A percentile compares a stretch with the other conserved stretches of the same genome.
phyloP scores from a whole-genome alignment of 768 basidiomycete genomes.

The Lactifluus hygrophoroides region DNA sequence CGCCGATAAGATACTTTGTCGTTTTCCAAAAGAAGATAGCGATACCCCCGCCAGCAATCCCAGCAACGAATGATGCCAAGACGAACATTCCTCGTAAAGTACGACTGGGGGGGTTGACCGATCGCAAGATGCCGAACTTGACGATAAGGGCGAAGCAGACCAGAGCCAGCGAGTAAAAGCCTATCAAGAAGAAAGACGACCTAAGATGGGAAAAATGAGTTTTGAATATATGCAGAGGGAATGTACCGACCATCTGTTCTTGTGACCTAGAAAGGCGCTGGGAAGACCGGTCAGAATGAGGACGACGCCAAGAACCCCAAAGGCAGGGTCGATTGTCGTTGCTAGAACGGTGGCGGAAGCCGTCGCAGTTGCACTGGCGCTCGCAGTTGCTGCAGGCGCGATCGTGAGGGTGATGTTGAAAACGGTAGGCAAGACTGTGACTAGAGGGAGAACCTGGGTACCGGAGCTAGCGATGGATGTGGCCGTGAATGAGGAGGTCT shows the following conservation, averaged over 20 bases:
- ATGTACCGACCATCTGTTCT: slow-evolving; percentile 77
- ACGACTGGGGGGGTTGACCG: slow-evolving; percentile 69
- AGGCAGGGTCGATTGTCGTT: slow-evolving; percentile 77
- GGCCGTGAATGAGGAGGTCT: slow-evolving; percentile 42
- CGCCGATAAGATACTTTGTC: slow-evolving; percentile 74
- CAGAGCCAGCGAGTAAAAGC: slow-evolving; percentile 82
- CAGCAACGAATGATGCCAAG: slow-evolving; percentile 69
- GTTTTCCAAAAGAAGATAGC: slow-evolving; percentile 92
- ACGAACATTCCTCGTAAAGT: slow-evolving; percentile 88
- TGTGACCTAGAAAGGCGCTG: slow-evolving; percentile 87
- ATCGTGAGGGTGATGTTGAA: slow-evolving; percentile 55
- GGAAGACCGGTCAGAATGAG: slow-evolving; percentile 87
- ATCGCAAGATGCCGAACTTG: slow-evolving; percentile 79
- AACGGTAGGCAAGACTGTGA: slow-evolving; percentile 49
- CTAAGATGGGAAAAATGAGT: slow-evolving; percentile 32
- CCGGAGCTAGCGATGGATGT: slow-evolving; percentile 35
- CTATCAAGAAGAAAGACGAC: slow-evolving; percentile 90
- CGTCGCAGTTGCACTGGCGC: slow-evolving; percentile 32
- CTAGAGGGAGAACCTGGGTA: slow-evolving; percentile 39
- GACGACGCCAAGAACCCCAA: slow-evolving; percentile 80
- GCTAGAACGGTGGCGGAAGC: slow-evolving; percentile 34
- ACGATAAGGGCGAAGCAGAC: slow-evolving; percentile 82
- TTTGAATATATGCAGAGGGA: slow-evolving; percentile 13
- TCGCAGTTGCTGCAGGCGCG: slow-evolving; percentile 36
- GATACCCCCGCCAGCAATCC: slow-evolving; percentile 74